Base-by-base conservation (phyloP, 2,329 filamentous ascomycete genomes). In the Cladosporium sp. region DNA sequence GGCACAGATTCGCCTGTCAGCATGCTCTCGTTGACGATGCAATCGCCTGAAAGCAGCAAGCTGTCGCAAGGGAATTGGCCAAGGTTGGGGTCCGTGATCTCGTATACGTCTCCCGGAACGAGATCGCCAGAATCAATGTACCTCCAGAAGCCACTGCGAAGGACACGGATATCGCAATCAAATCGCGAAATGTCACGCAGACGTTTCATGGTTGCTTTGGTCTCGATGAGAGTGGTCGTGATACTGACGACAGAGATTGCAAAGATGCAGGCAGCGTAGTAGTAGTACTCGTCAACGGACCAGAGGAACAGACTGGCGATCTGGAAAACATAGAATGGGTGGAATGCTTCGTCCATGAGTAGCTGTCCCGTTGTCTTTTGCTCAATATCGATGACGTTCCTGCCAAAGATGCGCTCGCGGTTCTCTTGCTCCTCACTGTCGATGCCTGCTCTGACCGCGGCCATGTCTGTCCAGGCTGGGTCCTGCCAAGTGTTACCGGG, bases 11-110 rank as follows among this genome's bases (percentile, higher is more conserved):
- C 93, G 54, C 92, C 83, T 37, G 93, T 98, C 34, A 98, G 81
- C 93, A 98, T 98, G 72, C 93, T 97, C 72, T 98, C 93, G 64
- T 98, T 98, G 59, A 98, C 91, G 57, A 98, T 97, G 64, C 91
- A 96, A 70, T 98, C 95, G 38, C 93, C 95, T 49, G 88, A 89
- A 0, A 98, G 78, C 5, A 98, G 74, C 33, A 98, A 74, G 68
- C 92, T 95, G 69, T 98, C 93, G 63, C 89, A 93, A 1, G 93
- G 93, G 57, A 97, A 87, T 61, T 95, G 88, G 3, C 82, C 82
- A 22, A 98, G 76, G 13, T 85, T 89, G 2, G 93, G 93, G 68
- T 98, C 95, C 53, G 92, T 96, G 46, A 98, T 81, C 74, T 98
- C 93, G 70, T 95, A 98, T 6, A 98, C 85, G 68, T 98, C 93